Evolutionary conservation across 2,329 filamentous ascomycete genomes (phyloP).

Genomic region (Aureobasidium namibiae): DNA sequence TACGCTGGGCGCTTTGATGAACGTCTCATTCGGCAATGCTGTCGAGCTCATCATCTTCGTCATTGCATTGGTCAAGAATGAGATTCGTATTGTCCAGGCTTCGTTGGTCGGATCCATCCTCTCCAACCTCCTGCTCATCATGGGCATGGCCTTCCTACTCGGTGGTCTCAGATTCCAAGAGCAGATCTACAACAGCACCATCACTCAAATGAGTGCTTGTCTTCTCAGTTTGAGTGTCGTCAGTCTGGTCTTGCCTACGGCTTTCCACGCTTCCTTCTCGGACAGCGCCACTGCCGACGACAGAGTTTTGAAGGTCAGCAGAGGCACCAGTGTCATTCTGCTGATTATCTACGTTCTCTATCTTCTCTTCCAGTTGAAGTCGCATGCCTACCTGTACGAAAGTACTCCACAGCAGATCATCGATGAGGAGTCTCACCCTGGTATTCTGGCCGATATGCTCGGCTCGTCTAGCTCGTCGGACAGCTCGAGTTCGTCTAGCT

Average conservation of each 20-base stretch:
- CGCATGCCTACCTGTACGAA: slow-evolving; percentile 84
- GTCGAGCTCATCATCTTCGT: slow-evolving; percentile 51
- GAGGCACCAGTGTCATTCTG: slow-evolving; percentile 79
- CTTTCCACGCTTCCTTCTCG: slow-evolving; percentile 80
- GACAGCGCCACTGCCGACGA: slow-evolving; percentile 49
- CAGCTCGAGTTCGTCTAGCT: slow-evolving; percentile 43
- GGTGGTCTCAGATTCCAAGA: slow-evolving; percentile 82
- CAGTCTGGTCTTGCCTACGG: slow-evolving; percentile 76
- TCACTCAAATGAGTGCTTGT: slow-evolving; percentile 94
- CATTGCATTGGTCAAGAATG: slow-evolving; percentile 69
- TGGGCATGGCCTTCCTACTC: slow-evolving; percentile 85
- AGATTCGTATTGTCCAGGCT: slow-evolving; percentile 87
- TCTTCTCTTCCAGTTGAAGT: slow-evolving; percentile 83
- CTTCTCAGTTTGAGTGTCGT: slow-evolving; percentile 83
- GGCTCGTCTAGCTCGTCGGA: slow-evolving; percentile 56
- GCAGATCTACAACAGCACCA: slow-evolving; percentile 92
- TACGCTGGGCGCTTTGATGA: slow-evolving; percentile 41
- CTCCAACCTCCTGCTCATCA: slow-evolving; percentile 76
- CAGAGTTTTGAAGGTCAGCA: slow-evolving; percentile 74
- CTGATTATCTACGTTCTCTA: slow-evolving; percentile 77
- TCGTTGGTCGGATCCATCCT: slow-evolving; percentile 84
- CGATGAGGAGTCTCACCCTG: slow-evolving; percentile 81
- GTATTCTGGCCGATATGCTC: slow-evolving; percentile 73
- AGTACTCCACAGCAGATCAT: slow-evolving; percentile 89
- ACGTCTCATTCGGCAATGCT: slow-evolving; percentile 45